Percentiles rank a stretch among this genome's conserved stretches.
phyloP scores from a whole-genome alignment of 2,329 filamentous ascomycete species.

The Epichloe sibirici region DNA sequence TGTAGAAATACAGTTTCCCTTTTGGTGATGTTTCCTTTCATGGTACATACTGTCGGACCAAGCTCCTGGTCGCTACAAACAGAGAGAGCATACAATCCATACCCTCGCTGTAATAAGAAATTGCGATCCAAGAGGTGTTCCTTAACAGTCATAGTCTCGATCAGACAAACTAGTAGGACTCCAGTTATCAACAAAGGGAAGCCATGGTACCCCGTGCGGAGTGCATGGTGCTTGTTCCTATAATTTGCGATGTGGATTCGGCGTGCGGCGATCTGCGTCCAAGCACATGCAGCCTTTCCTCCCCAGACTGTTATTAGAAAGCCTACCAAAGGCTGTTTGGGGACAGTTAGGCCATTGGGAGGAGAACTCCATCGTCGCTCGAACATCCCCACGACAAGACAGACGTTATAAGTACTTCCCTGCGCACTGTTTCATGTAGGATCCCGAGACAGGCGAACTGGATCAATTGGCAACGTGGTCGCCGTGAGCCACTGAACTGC shows the following conservation, averaged over 20 bases:
- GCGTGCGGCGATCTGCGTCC: not conserved
- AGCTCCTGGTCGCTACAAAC: too few relatives aligned
- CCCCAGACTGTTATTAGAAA: not conserved
- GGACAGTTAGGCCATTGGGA: not conserved
- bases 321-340: too few relatives aligned
- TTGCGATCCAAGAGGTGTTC: too few relatives aligned
- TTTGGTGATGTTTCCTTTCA: not conserved
- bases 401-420: not conserved
- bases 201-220: too few relatives aligned
- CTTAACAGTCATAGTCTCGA: too few relatives aligned
- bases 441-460: conserved; percentile 1
- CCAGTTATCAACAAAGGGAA: too few relatives aligned
- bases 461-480: conserved; percentile 2
- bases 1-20: too few relatives aligned
- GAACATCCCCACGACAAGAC: not conserved
- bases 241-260: not conserved
- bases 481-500: not conserved
- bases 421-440: conserved; percentile 1
- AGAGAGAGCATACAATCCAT: too few relatives aligned
- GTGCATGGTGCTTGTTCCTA: not conserved
- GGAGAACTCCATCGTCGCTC: not conserved
- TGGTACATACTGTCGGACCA: not conserved
- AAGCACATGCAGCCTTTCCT: not conserved
- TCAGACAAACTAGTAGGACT: too few relatives aligned
- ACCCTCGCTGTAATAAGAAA: too few relatives aligned